Conservation (phyloP, 1,284 basidiomycete genomes). For the Tilletia indica region DNA sequence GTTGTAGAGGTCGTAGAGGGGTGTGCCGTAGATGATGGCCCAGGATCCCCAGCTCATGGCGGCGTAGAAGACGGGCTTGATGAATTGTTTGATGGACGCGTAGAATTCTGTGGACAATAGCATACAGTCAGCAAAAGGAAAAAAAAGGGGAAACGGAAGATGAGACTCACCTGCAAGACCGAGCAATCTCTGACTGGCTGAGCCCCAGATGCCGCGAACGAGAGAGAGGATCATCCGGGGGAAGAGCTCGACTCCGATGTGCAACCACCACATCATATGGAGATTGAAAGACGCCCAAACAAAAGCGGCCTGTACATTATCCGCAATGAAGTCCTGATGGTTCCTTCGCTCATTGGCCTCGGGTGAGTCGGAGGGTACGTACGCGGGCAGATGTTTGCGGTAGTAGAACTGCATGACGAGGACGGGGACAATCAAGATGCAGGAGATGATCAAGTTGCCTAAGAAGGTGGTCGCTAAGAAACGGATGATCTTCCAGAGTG, state of each 20-base stretch:
- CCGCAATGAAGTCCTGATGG: slow-evolving; percentile 41
- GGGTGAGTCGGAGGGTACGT: slow-evolving; percentile 16
- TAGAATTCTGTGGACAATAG: slow-evolving; percentile 36
- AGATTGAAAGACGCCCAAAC: slow-evolving; percentile 54
- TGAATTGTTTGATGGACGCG: slow-evolving; percentile 45
- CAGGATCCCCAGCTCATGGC: slow-evolving; percentile 50
- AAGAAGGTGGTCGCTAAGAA: slow-evolving; percentile 48
- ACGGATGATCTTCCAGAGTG: slow-evolving; percentile 38
- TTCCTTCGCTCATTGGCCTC: slow-evolving; percentile 21
- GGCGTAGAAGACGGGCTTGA: slow-evolving; percentile 49
- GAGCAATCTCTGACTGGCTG: slow-evolving; percentile 38
- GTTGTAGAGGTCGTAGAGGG: slow-evolving; percentile 43
- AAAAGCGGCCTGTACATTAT: slow-evolving; percentile 52
- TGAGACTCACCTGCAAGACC: slow-evolving; percentile 23
- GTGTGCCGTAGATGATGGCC: slow-evolving; percentile 50
- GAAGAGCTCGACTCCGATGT: slow-evolving; percentile 48
- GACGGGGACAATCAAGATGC: slow-evolving; percentile 39
- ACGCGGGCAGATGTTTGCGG: slow-evolving; percentile 22
- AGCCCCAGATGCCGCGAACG: slow-evolving; percentile 45
- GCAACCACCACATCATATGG: slow-evolving; percentile 50
- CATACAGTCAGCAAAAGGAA: not conserved
- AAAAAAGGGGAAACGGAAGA: not conserved
- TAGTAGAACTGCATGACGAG: slow-evolving; percentile 49
- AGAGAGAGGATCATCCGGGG: slow-evolving; percentile 35
- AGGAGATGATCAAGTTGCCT: slow-evolving; percentile 47